These are phyloP conservation scores for Aspergillus quadricinctus DNA, from an alignment of 2,329 filamentous ascomycete species.

Conservation along the genomic window DNA sequence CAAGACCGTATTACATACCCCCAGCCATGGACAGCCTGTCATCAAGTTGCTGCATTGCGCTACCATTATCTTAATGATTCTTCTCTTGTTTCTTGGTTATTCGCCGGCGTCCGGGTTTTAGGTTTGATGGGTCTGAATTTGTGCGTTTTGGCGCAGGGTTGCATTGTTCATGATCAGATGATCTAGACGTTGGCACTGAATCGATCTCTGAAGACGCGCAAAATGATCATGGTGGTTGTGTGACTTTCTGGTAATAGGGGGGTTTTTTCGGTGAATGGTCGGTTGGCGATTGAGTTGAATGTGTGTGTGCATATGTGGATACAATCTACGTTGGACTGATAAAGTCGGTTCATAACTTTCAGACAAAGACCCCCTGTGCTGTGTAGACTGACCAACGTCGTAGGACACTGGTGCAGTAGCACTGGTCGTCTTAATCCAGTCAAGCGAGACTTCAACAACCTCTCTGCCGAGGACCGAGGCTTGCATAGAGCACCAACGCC, in stretches of 20 bases:
- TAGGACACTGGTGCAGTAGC: neutral
- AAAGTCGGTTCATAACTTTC: constrained; percentile 15
- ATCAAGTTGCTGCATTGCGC: constrained; percentile 19
- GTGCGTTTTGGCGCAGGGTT: constrained; percentile 26
- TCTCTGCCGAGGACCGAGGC: neutral
- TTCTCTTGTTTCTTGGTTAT: constrained; percentile 11
- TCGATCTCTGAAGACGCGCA: constrained; percentile 11
- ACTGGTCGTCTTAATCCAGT: neutral
- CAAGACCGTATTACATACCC: constrained; percentile 15
- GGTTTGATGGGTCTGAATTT: constrained; percentile 18
- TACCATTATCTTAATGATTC: constrained; percentile 16
- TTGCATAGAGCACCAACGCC: neutral
- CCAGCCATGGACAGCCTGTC: constrained; percentile 10
- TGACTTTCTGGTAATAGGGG: constrained; percentile 2
- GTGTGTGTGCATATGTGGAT: constrained; percentile 16
- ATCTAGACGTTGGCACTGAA: constrained; percentile 17
- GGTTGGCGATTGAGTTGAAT: constrained; percentile 3
- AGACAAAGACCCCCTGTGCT: neutral
- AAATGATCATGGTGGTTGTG: neutral
- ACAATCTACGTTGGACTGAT: constrained; percentile 22
- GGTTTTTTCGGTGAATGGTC: neutral
- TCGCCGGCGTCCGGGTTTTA: constrained; percentile 18
- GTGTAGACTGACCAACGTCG: neutral
- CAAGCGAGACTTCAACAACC: neutral
- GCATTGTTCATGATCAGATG: constrained; percentile 16